phyloP scores from a whole-genome alignment of 805 yeast species.

The Zygosaccharomyces kombuchaensis region DNA sequence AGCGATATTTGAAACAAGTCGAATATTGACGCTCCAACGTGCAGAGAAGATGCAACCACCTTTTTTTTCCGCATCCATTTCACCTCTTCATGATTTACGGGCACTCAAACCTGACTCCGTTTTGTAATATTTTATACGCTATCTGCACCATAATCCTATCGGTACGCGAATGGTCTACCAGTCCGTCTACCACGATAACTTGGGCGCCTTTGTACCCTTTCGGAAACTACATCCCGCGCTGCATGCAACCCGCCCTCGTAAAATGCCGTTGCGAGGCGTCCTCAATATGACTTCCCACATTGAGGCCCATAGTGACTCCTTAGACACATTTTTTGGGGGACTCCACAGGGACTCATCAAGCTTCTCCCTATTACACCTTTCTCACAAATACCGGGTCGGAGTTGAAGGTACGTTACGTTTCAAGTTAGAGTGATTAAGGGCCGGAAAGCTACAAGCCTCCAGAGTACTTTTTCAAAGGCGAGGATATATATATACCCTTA shows the following conservation, averaged over 20 bases:
- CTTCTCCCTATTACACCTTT: neutral
- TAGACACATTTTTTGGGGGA: neutral
- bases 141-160: too few relatives aligned
- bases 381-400: neutral
- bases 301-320: conserved; percentile 1
- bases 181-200: too few relatives aligned
- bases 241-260: neutral
- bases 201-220: neutral
- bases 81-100: too few relatives aligned
- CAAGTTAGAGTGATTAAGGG: neutral
- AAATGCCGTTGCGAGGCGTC: neutral
- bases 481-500: neutral
- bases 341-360: neutral
- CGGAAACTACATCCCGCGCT: neutral
- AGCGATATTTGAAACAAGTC: too few relatives aligned
- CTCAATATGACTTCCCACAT: neutral
- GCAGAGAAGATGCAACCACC: too few relatives aligned
- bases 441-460: neutral
- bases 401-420: neutral
- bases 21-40: too few relatives aligned
- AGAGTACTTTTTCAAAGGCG: neutral
- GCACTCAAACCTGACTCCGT: too few relatives aligned
- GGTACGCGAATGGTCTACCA: too few relatives aligned
- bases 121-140: too few relatives aligned
- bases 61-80: too few relatives aligned